These are phyloP conservation scores for Podospora sp. DNA, from an alignment of 495 filamentous ascomycete species.

Conservation along the genomic window DNA sequence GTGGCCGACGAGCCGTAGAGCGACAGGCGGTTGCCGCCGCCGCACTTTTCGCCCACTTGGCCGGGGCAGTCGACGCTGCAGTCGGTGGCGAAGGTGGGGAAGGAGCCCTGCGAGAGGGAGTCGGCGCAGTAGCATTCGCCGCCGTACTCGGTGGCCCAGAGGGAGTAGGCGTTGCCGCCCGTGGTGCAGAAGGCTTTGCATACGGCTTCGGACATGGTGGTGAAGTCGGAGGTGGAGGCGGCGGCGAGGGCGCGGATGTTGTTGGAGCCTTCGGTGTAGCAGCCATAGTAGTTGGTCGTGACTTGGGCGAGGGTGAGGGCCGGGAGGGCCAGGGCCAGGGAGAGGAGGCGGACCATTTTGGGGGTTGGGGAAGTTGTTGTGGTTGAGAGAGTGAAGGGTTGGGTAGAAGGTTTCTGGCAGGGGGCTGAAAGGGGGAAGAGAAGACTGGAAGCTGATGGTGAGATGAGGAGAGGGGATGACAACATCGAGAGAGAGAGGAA, in stretches of 20 bases:
- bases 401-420: neutral
- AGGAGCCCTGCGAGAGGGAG: constrained; percentile 4
- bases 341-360: constrained; percentile 2
- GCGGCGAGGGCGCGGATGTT: neutral
- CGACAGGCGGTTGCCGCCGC: neutral
- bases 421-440: neutral
- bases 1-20: neutral
- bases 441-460: neutral
- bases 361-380: neutral
- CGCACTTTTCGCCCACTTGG: neutral
- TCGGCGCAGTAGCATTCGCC: neutral
- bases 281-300: neutral
- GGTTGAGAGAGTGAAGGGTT: neutral
- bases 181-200: constrained; percentile 5
- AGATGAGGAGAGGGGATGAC: constrained; percentile 6
- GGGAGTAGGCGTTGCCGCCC: neutral
- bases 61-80: neutral
- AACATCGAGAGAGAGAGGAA: constrained; percentile 1
- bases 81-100: neutral
- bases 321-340: neutral
- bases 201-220: neutral
- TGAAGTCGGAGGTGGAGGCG: neutral
- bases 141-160: constrained; percentile 4
- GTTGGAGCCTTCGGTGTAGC: constrained; percentile 1
- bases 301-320: neutral